Evolutionary conservation across 1,139 yeast genomes (phyloP).

Genomic region (Komagataea norvegica): DNA sequence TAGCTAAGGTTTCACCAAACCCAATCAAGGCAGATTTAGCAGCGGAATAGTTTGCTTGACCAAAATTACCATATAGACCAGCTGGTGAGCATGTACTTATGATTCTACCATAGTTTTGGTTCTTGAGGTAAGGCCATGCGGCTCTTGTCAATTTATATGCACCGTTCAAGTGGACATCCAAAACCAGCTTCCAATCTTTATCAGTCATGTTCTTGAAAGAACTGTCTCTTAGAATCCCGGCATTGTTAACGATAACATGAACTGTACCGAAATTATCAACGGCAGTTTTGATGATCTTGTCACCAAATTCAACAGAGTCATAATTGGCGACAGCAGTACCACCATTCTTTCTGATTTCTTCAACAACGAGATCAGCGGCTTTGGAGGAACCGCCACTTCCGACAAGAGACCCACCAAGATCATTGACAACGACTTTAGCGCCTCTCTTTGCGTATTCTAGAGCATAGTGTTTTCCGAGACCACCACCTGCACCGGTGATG

Average conservation of each 20-base stretch:
- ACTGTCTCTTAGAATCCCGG: constrained; percentile 83
- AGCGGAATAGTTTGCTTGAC: constrained; percentile 93
- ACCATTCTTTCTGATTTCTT: constrained; percentile 70
- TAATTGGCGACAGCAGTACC: constrained; percentile 93
- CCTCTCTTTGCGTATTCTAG: constrained; percentile 85
- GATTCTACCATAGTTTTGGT: constrained; percentile 84
- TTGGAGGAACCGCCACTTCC: constrained; percentile 61
- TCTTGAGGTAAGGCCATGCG: constrained; percentile 87
- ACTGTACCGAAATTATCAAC: constrained; percentile 83
- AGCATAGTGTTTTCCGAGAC: constrained; percentile 87
- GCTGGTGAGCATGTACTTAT: constrained; percentile 95
- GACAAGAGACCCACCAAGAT: constrained; percentile 77
- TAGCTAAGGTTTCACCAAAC: constrained; percentile 88
- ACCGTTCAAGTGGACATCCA: constrained; percentile 87
- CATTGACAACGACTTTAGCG: constrained; percentile 89
- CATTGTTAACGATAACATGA: constrained; percentile 87
- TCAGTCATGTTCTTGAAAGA: constrained; percentile 75
- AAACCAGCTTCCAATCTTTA: constrained; percentile 71
- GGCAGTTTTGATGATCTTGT: constrained; percentile 81
- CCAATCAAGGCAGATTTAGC: constrained; percentile 91
- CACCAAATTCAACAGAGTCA: constrained; percentile 87
- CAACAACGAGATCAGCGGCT: constrained; percentile 88
- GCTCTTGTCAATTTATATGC: constrained; percentile 82
- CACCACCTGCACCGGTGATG: constrained; percentile 98
- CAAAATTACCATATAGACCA: constrained; percentile 94